phyloP scores from a whole-genome alignment of 768 basidiomycete species.

The Naganishia onofrii region DNA sequence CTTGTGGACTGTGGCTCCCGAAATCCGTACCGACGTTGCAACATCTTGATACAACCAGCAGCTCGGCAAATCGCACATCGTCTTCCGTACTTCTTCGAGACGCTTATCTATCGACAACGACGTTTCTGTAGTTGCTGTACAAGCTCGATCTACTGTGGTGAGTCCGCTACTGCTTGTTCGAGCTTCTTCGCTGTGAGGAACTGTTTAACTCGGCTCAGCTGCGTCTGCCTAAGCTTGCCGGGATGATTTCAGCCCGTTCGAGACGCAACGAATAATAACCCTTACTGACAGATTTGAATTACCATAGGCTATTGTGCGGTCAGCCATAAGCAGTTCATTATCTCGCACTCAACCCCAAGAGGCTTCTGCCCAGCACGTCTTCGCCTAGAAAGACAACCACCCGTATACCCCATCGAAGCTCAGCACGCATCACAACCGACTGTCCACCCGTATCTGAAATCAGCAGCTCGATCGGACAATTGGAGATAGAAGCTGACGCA shows the following conservation, averaged over 20 bases:
- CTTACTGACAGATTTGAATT: background rate
- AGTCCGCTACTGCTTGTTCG: background rate
- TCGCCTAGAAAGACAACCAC: background rate
- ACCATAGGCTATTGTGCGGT: no score
- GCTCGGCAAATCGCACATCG: background rate
- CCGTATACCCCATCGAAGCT: slow-evolving; percentile 8
- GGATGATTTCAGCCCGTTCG: no score
- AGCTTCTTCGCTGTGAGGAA: no score
- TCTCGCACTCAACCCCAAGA: background rate
- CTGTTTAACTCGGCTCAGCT: no score
- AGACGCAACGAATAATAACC: no score
- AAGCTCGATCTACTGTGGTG: background rate
- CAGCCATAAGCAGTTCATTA: no score
- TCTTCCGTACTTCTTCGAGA: background rate
- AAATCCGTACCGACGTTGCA: background rate
- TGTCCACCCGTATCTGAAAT: background rate
- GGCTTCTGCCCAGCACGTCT: slow-evolving; percentile 17
- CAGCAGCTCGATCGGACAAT: background rate
- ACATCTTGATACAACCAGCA: background rate
- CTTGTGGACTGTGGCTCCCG: background rate
- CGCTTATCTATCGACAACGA: slow-evolving; percentile 7
- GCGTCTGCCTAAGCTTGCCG: no score
- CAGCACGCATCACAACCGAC: background rate
- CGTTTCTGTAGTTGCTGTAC: background rate
- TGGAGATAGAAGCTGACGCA: background rate